phyloP scores from a whole-genome alignment of 1,139 yeast genomes.

The Debaryomyces fabryi region DNA sequence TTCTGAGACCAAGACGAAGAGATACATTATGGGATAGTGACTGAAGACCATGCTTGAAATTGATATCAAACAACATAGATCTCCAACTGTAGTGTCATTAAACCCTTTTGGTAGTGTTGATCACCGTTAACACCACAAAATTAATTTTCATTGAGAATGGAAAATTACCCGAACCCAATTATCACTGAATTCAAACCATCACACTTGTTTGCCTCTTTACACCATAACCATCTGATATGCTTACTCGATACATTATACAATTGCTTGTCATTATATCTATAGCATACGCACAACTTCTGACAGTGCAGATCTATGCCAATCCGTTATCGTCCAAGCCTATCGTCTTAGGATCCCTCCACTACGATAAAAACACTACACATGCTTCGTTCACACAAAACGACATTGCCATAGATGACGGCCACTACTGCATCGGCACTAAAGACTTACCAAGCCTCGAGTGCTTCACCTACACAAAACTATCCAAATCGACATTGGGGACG shows the following conservation, averaged over 20 bases:
- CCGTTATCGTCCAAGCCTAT: background rate
- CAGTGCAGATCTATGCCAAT: conserved; percentile 3
- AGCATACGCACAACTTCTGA: background rate
- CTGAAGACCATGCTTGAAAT: background rate
- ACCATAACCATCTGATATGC: background rate
- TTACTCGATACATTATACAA: background rate
- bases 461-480: conserved; percentile 24
- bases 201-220: background rate
- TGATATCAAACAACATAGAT: background rate
- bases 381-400: conserved; percentile 8
- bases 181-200: background rate
- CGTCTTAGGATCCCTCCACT: conserved; percentile 6
- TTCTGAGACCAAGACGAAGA: background rate
- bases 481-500: conserved; percentile 5
- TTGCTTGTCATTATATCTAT: background rate
- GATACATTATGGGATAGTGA: background rate
- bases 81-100: background rate
- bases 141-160: conserved; percentile 1
- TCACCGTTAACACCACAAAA: background rate
- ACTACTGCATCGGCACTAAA: conserved; percentile 36
- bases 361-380: conserved; percentile 1
- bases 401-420: conserved; percentile 12
- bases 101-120: background rate
- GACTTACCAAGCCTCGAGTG: conserved; percentile 34
- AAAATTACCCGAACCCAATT: background rate